Conservation (phyloP, 2,329 filamentous ascomycete species). For the Tolypocladium inflatum region DNA sequence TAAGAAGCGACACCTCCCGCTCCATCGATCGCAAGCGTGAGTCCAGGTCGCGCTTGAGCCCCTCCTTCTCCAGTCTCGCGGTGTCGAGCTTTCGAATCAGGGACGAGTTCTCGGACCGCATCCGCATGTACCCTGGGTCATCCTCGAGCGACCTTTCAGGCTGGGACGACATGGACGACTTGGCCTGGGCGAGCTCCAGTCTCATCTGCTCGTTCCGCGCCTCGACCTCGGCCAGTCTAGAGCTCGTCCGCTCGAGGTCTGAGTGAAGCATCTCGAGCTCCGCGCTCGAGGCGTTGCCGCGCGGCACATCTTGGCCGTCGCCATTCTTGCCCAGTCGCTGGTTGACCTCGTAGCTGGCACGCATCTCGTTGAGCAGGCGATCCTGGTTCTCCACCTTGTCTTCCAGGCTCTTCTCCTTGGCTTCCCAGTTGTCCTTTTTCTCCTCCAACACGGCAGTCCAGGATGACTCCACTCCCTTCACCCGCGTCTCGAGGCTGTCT, state of each 20-base stretch:
- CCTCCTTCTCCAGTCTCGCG: slow-evolving; percentile 72
- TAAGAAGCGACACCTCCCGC: slow-evolving; percentile 63
- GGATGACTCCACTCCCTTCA: slow-evolving; percentile 82
- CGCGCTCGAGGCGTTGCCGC: slow-evolving; percentile 66
- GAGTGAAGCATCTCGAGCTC: slow-evolving; percentile 91
- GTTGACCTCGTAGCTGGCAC: slow-evolving; percentile 93
- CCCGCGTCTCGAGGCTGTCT: slow-evolving; percentile 63
- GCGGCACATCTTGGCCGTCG: slow-evolving; percentile 46
- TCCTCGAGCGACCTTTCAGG: slow-evolving; percentile 63
- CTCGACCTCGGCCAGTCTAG: slow-evolving; percentile 81
- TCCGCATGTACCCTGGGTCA: slow-evolving; percentile 77
- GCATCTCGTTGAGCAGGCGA: slow-evolving; percentile 82
- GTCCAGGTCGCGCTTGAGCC: slow-evolving; percentile 67
- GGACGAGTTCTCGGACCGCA: slow-evolving; percentile 89
- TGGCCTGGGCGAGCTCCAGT: slow-evolving; percentile 80
- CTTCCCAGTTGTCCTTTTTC: slow-evolving; percentile 92
- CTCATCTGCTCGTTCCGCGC: slow-evolving; percentile 89
- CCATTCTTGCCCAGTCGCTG: slow-evolving; percentile 74
- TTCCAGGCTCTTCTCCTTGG: slow-evolving; percentile 82
- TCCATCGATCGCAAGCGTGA: slow-evolving; percentile 68
- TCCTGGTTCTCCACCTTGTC: slow-evolving; percentile 95
- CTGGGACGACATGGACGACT: slow-evolving; percentile 56
- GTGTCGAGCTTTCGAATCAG: slow-evolving; percentile 82
- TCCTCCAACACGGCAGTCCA: slow-evolving; percentile 87
- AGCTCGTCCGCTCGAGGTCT: slow-evolving; percentile 82